Conservation (phyloP, 441 rosid species). For the Populus hybrid region DNA sequence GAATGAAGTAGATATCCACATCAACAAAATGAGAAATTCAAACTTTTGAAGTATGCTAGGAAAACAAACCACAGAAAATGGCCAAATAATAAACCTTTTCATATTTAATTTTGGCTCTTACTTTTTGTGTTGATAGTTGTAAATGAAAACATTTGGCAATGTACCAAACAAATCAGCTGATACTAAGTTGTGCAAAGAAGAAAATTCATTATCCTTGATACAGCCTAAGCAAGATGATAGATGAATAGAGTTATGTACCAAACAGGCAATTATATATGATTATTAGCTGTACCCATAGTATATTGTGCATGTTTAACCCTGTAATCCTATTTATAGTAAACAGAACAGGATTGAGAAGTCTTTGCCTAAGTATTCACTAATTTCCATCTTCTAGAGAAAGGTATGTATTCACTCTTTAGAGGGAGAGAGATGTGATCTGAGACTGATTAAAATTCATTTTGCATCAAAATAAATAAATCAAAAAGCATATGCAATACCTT, state of each 20-base stretch:
- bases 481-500: slow-evolving; percentile 45
- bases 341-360: background rate
- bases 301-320: background rate
- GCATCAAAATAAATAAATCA: background rate
- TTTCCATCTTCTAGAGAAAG: background rate
- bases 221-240: background rate
- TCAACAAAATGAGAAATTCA: background rate
- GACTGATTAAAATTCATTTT: background rate
- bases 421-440: background rate
- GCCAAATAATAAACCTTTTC: background rate
- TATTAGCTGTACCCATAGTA: background rate
- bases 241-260: background rate
- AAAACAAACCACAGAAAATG: background rate
- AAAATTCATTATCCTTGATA: background rate
- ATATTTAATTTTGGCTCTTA: background rate
- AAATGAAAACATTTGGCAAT: background rate
- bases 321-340: background rate
- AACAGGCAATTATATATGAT: slow-evolving; percentile 3
- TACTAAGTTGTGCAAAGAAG: background rate
- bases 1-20: background rate
- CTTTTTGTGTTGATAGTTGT: background rate
- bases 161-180: background rate
- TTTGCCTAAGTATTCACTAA: background rate
- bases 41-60: slow-evolving; percentile 2
- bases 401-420: background rate